Conservation (phyloP, 305 asterid species). For the Rubia occidens region DNA sequence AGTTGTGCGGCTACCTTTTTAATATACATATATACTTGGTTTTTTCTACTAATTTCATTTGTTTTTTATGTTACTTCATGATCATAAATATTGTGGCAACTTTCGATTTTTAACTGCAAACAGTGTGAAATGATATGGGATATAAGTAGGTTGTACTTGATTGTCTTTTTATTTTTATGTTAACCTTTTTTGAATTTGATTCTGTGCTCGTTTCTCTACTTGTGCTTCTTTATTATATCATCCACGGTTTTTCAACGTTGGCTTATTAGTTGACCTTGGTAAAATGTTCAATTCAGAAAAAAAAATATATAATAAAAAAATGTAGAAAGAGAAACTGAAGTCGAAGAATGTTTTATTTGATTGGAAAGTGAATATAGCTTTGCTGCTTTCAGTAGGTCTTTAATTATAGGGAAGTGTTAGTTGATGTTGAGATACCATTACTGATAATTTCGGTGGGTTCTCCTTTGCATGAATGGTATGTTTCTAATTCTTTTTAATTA, state of each 20-base stretch:
- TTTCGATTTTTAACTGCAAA: background rate
- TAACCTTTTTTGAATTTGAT: background rate
- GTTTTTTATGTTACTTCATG: background rate
- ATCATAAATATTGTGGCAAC: background rate
- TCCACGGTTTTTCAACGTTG: background rate
- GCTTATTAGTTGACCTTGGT: background rate
- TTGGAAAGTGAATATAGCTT: background rate
- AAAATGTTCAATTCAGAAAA: background rate
- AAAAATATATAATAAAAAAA: background rate
- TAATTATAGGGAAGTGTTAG: background rate
- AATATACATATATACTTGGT: background rate
- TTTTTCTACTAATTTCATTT: background rate
- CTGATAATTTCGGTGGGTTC: background rate
- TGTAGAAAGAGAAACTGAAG: background rate
- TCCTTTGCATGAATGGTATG: background rate
- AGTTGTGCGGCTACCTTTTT: conserved; percentile 10
- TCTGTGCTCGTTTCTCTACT: background rate
- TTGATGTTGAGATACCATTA: background rate
- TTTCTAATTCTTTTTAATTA: no score
- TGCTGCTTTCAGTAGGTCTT: background rate
- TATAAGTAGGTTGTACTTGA: background rate
- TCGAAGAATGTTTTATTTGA: background rate
- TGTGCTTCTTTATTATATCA: background rate
- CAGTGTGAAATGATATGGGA: background rate
- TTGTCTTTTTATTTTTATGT: background rate